Evolutionary conservation across 768 basidiomycete species (phyloP).

Genomic region (Clitopilus hobsonii): DNA sequence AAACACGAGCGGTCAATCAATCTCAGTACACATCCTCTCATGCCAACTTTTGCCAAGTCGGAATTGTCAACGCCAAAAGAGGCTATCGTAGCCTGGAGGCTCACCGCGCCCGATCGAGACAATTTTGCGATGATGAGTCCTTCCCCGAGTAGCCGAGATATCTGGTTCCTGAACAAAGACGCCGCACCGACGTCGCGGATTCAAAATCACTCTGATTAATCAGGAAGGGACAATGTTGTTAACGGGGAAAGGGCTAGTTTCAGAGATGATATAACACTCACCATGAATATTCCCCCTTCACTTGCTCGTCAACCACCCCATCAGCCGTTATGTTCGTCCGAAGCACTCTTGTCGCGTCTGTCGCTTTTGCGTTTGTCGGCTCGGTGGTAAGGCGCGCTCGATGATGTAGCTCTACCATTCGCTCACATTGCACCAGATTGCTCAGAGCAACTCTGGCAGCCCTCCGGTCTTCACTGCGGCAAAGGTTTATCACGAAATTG

Average conservation of each 20-base stretch:
- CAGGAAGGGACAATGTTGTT: not conserved
- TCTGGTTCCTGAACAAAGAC: not conserved
- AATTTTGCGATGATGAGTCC: not conserved
- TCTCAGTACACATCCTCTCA: not conserved
- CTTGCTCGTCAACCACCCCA: not conserved
- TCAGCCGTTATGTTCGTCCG: not conserved
- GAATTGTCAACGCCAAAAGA: not conserved
- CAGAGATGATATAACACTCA: not conserved
- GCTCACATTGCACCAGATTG: not conserved
- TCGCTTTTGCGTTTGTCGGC: not conserved
- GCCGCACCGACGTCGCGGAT: not conserved
- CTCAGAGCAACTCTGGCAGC: not conserved
- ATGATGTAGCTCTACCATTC: not conserved
- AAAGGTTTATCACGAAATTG: conserved; percentile 6
- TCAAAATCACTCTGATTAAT: not conserved
- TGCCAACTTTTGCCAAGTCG: not conserved
- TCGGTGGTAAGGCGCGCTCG: not conserved
- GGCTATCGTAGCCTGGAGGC: not conserved
- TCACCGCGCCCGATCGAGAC: not conserved
- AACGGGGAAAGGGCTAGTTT: not conserved
- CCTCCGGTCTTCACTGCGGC: conserved; percentile 5
- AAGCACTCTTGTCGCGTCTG: not conserved
- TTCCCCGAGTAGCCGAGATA: not conserved
- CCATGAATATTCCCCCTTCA: not conserved
- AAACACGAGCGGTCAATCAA: not conserved